Base-by-base conservation (phyloP, 1,139 yeast species). In the Blastobotrys raffinosifermentans region DNA sequence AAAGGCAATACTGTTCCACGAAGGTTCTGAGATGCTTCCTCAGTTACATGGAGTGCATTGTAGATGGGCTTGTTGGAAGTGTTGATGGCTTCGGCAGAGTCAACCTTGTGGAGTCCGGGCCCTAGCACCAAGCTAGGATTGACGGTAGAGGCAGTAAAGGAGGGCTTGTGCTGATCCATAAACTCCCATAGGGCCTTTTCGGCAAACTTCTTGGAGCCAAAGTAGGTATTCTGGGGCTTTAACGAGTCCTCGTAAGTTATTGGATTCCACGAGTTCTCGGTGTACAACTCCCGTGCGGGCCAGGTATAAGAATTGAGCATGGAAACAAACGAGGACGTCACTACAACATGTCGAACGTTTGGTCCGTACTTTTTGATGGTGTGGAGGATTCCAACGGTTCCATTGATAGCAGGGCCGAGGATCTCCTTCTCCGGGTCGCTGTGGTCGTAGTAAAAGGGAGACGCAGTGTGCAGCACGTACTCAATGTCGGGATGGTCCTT, bases 391-490 rank as follows among this genome's bases (percentile, higher is more conserved):
- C 62, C 61, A 34, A 51, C 51, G 5, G 78, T 72, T 27, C 79
- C 79, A 32, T 65, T 53, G 23, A 72, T 58, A 2, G 79, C 78
- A 4, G 79, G 78, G 18, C 53, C 54, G 39, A 70, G 52, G 36
- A 59, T 40, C 20, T 51, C 57, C 37, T 47, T 46, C 18, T 36
- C 37, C 8, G 31, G 31, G 21, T 29, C 14, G 10, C 3, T 10
- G 11, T 10, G 13, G 22, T 22, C 8, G 16, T 19, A 11, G 8
- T 16, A 19, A 16, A 35, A 30, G 5, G 79, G 78, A 13, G 77
- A 70, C n/a, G 79, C 79, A 2, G 76, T 73, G 57, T 77, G 84
- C 22, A 76, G 49, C 35, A 77, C 73, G 33, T 64, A 67, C 8
- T 69, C 67, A 36, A 74, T 64, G 31, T 70, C 72, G 2, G 73